Percentiles rank a stretch among this genome's conserved stretches.
Evolutionary conservation across 768 basidiomycete species (phyloP).

Genomic region (Boletus rex-veris): DNA sequence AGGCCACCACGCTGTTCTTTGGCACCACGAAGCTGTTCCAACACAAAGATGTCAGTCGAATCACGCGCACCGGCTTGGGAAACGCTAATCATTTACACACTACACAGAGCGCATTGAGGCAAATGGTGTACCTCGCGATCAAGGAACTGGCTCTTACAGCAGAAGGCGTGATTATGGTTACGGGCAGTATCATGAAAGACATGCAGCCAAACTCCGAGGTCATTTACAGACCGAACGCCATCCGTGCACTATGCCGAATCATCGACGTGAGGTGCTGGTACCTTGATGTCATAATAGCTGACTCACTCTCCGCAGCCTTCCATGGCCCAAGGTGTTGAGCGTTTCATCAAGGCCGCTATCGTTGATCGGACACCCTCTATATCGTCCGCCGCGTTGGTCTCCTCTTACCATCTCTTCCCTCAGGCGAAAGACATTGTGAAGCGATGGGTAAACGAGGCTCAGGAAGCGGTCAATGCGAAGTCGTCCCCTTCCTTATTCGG

Average conservation of each 20-base stretch:
- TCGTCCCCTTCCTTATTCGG: slow-evolving; percentile 68
- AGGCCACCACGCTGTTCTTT: slow-evolving; percentile 97
- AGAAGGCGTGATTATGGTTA: slow-evolving; percentile 99
- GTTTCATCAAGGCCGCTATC: slow-evolving; percentile 99
- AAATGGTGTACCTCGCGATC: slow-evolving; percentile 98
- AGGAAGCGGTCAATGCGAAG: slow-evolving; percentile 93
- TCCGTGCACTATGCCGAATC: slow-evolving; percentile 92
- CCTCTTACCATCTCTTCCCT: slow-evolving; percentile 95
- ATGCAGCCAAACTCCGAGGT: slow-evolving; percentile 99
- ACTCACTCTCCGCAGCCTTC: slow-evolving; percentile 62
- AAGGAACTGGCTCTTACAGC: slow-evolving; percentile 95
- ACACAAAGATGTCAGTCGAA: slow-evolving; percentile 88
- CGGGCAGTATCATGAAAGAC: slow-evolving; percentile 99
- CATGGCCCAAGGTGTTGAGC: slow-evolving; percentile 98
- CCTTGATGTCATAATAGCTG: slow-evolving; percentile 35
- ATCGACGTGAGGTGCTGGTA: slow-evolving; percentile 72
- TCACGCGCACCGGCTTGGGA: neutral
- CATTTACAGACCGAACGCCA: slow-evolving; percentile 96
- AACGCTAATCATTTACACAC: slow-evolving; percentile 6
- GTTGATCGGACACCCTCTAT: slow-evolving; percentile 96
- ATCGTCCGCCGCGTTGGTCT: slow-evolving; percentile 93
- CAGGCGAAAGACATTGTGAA: slow-evolving; percentile 93
- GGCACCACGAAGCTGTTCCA: slow-evolving; percentile 99
- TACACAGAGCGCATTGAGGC: slow-evolving; percentile 82
- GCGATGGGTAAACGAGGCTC: slow-evolving; percentile 98